Evolutionary conservation across 2,329 filamentous ascomycete species (phyloP).

Genomic region (Exophiala bonariae): DNA sequence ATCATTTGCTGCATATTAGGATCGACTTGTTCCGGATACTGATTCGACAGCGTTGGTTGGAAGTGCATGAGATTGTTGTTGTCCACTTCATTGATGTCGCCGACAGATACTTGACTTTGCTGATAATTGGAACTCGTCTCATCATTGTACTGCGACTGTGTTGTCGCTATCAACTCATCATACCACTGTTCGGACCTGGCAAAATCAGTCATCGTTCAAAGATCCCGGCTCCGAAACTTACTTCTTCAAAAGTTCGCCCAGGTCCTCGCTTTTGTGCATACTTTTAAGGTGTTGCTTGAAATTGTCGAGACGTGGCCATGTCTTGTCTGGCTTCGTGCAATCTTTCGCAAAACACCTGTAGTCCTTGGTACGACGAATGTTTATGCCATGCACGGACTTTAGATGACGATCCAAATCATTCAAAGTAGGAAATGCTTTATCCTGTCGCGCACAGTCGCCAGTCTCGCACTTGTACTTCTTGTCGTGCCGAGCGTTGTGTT

Average conservation of each 20-base stretch:
- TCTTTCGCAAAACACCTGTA: slow-evolving; percentile 60
- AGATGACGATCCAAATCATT: slow-evolving; percentile 83
- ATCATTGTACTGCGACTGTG: too few species aligned
- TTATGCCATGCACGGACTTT: slow-evolving; percentile 65
- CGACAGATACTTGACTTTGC: too few species aligned
- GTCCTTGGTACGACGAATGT: slow-evolving; percentile 43
- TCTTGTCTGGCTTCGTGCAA: slow-evolving; percentile 64
- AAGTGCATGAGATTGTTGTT: too few species aligned
- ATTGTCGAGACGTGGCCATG: slow-evolving; percentile 82
- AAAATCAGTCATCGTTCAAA: slow-evolving; percentile 19
- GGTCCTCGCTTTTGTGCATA: slow-evolving; percentile 58
- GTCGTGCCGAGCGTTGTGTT: slow-evolving; percentile 69
- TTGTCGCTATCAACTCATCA: slow-evolving; percentile 17
- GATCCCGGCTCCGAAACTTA: slow-evolving; percentile 34
- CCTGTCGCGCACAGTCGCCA: slow-evolving; percentile 54
- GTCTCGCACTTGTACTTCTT: slow-evolving; percentile 66
- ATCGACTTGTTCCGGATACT: too few species aligned
- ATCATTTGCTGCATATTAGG: too few species aligned
- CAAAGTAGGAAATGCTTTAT: slow-evolving; percentile 70
- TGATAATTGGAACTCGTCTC: too few species aligned
- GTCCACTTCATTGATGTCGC: too few species aligned
- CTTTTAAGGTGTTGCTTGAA: slow-evolving; percentile 76
- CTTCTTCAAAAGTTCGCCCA: slow-evolving; percentile 48
- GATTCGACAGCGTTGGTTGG: too few species aligned
- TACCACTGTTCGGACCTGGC: slow-evolving; percentile 39